Evolutionary conservation across 441 rosid species (phyloP).

Genomic region (Gossypium lobatum): DNA sequence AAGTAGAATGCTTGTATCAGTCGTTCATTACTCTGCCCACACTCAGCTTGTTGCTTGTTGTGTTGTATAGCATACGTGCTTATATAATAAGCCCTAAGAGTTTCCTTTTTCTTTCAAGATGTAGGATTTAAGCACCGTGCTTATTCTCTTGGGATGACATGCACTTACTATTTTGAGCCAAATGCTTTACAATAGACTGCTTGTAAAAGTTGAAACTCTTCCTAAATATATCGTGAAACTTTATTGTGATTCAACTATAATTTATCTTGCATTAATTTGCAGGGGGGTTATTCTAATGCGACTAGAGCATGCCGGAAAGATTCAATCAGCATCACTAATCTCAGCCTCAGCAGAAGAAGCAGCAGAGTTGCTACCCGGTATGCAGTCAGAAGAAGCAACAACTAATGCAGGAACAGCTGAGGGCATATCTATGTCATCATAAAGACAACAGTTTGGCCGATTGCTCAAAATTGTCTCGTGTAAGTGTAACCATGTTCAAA

Average conservation of each 20-base stretch:
- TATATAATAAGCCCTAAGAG: not conserved
- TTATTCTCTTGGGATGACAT: not conserved
- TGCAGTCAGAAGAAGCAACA: not conserved
- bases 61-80: not conserved
- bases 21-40: not conserved
- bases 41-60: not conserved
- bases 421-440: not conserved
- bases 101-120: not conserved
- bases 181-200: not conserved
- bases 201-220: not conserved
- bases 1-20: not conserved
- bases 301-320: constrained; percentile 82
- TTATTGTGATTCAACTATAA: not conserved
- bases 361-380: constrained; percentile 25
- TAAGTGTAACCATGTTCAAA: not conserved
- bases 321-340: constrained; percentile 83
- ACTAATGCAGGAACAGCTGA: not conserved
- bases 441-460: not conserved
- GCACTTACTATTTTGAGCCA: not conserved
- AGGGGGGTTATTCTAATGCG: constrained; percentile 96
- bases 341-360: constrained; percentile 52
- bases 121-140: not conserved
- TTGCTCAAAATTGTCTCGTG: not conserved
- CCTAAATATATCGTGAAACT: not conserved
- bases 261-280: constrained; percentile 2